Evolutionary conservation across 75 land plant genomes (phyloP), one percentile per base, ranked within the genome.

Genomic region (Cryptomeria japonica): DNA sequence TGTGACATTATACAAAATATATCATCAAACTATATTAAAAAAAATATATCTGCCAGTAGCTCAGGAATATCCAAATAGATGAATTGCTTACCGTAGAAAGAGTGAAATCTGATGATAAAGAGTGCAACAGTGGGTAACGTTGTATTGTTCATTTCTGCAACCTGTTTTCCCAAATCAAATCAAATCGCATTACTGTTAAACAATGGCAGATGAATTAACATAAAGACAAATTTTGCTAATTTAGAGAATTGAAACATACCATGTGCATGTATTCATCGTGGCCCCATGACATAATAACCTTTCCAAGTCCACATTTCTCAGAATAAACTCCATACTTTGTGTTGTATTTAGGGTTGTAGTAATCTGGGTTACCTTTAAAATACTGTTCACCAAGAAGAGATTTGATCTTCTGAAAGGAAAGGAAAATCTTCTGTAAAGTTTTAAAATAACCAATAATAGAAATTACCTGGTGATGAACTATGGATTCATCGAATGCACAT

Each of bases 211-310:
- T 11, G 10, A 16, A 5, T 22, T 25, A 19, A 5, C 28, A 22
- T 22, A 42, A 38, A 80, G n/a, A 39, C 8, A 38, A 22, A 22
- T 25, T 22, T 18, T 22, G 6, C 7, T 4, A 42, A 22, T 25
- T 25, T 38, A 80, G 37, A 12, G 16, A 32, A 3, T 10, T 13
- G 16, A 34, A 14, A 75, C 34, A 38, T 90, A 96, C 98, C 97
- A 93, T 87, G 90, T 96, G 94, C 99, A 97, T 95, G 89, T 94
- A 97, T 87, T 97, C 97, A 80, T 97, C 99, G 44, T 97, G 99
- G 12, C 99, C 99, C 96, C 97, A 97, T 16, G 97, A 93, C 90
- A 97, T 97, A 11, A 84, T 58, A 9, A 97, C 93, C 25, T 96
- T 96, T 90, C 95, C 91, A 6, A 97, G 92, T 32, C 99, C 99